phyloP scores from a whole-genome alignment of 495 filamentous ascomycete species.

The Opeltia flavorubescens region DNA sequence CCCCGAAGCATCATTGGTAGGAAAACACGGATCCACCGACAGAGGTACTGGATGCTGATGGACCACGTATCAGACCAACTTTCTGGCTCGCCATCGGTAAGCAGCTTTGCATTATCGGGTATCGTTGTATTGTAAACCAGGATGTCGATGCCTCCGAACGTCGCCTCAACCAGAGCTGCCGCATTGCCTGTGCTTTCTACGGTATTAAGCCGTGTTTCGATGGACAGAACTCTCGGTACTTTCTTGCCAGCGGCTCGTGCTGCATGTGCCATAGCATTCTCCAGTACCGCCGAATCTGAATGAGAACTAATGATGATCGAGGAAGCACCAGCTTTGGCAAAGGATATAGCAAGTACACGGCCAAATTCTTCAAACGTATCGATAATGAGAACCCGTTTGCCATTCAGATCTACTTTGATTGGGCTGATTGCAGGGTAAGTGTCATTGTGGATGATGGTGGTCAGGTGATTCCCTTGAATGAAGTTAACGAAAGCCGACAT shows the following conservation, averaged over 20 bases:
- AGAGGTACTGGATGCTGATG: conserved; percentile 34
- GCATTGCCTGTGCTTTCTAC: conserved; percentile 24
- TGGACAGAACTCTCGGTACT: conserved; percentile 22
- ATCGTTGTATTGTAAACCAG: conserved; percentile 35
- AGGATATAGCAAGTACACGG: conserved; percentile 33
- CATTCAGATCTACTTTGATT: conserved; percentile 42
- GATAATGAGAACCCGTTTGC: conserved; percentile 18
- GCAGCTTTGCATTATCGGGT: conserved; percentile 19
- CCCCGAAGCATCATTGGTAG: conserved; percentile 29
- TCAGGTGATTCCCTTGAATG: neutral
- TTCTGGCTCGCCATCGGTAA: conserved; percentile 29
- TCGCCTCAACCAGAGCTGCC: conserved; percentile 23
- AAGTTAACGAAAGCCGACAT: too few relatives aligned
- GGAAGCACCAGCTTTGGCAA: conserved; percentile 27
- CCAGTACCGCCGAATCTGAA: conserved; percentile 22
- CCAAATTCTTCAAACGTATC: conserved; percentile 37
- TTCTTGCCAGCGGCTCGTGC: conserved; percentile 19
- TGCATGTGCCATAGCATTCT: conserved; percentile 23
- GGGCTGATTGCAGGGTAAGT: conserved; percentile 16
- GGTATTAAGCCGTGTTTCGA: conserved; percentile 29
- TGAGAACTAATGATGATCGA: conserved; percentile 30
- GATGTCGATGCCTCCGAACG: conserved; percentile 36
- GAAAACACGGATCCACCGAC: conserved; percentile 27
- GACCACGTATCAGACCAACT: conserved; percentile 32
- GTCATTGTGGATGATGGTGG: neutral